These are phyloP conservation scores for Lepidium aucheri DNA, from an alignment of 345 rosid species.

Conservation along the genomic window DNA sequence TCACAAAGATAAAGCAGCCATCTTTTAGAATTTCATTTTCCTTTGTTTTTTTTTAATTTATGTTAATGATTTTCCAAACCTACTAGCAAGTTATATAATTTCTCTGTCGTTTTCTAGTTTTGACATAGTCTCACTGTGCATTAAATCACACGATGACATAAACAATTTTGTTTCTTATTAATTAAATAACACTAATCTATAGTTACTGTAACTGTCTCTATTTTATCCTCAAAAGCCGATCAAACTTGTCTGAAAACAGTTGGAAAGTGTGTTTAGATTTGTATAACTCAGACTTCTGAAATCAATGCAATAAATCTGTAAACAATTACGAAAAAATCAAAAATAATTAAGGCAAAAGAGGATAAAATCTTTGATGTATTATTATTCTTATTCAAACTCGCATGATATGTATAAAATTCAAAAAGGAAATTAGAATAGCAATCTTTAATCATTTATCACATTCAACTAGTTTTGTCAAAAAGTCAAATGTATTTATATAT, in stretches of 20 bases:
- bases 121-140: conserved; percentile 14
- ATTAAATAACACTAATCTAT: neutral
- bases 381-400: too few relatives aligned
- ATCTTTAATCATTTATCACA: neutral
- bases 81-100: too few relatives aligned
- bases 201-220: neutral
- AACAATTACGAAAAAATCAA: too few relatives aligned
- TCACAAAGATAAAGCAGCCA: conserved; percentile 35
- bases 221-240: conserved; percentile 4
- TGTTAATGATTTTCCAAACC: neutral
- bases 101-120: conserved; percentile 12
- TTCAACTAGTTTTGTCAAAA: neutral
- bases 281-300: neutral
- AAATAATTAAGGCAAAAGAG: too few relatives aligned
- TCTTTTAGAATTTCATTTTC: conserved; percentile 12
- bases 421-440: neutral
- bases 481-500: neutral
- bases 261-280: neutral
- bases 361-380: too few relatives aligned
- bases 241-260: neutral
- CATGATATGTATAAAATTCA: neutral
- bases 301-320: neutral
- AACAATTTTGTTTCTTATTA: neutral
- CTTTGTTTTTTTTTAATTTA: neutral
- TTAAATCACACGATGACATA: conserved; percentile 4